Evolutionary conservation across 2,329 filamentous ascomycete species (phyloP).

Genomic region (Ophiostoma ips): DNA sequence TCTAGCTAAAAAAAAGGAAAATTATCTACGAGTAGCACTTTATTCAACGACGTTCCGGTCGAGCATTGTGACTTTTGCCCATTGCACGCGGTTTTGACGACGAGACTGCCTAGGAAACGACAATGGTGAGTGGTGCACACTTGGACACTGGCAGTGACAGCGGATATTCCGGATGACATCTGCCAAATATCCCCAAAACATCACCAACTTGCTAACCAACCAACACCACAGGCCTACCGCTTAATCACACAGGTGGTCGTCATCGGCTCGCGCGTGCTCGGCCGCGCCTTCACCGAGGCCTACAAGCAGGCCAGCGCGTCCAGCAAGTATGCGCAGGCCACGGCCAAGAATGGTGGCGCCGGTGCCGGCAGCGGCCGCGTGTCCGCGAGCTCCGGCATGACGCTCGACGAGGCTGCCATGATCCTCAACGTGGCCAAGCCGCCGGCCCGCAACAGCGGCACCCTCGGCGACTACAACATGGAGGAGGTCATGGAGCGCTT

Average conservation of each 20-base stretch:
- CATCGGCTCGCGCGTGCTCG: constrained; percentile 80
- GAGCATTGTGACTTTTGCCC: no score
- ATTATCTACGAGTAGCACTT: no score
- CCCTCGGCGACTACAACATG: constrained; percentile 35
- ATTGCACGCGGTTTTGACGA: no score
- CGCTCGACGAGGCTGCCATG: constrained; percentile 90
- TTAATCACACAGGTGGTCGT: constrained; percentile 89
- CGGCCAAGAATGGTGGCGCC: constrained; percentile 44
- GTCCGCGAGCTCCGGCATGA: constrained; percentile 57
- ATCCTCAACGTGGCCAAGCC: constrained; percentile 84
- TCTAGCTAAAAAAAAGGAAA: not conserved
- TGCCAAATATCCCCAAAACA: no score
- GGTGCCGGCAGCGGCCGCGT: constrained; percentile 27
- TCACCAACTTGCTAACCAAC: no score
- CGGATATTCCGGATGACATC: no score
- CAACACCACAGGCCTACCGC: constrained; percentile 62
- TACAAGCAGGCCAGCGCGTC: constrained; percentile 90
- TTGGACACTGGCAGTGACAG: no score
- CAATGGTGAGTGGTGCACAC: no score
- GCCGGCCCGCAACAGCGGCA: constrained; percentile 42
- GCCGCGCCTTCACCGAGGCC: constrained; percentile 83
- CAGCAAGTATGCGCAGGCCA: constrained; percentile 64
- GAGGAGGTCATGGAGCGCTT: constrained; percentile 74
- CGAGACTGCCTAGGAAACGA: no score
- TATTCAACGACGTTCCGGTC: no score